Evolutionary conservation across 2,329 filamentous ascomycete genomes (phyloP).

Genomic region (Didymella lethalis): DNA sequence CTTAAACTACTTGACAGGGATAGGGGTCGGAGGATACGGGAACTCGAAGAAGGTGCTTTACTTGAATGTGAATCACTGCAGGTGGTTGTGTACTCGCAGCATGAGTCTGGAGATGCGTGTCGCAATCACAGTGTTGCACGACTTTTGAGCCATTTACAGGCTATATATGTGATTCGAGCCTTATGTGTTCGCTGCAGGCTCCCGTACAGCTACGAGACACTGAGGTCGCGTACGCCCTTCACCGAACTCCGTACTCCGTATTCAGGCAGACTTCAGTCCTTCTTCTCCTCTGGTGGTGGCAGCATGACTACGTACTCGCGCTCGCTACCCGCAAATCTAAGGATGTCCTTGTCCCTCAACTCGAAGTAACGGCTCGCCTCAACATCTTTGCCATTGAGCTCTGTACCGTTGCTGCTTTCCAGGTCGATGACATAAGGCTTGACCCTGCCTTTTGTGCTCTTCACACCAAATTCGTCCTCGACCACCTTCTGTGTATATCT

Average conservation of each 20-base stretch:
- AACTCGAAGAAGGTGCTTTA: background rate
- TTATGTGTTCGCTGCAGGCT: slow-evolving; percentile 2
- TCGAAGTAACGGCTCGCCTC: slow-evolving; percentile 84
- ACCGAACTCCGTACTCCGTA: background rate
- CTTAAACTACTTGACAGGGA: slow-evolving; percentile 25
- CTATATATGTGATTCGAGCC: background rate
- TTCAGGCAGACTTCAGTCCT: background rate
- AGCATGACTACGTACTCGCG: slow-evolving; percentile 97
- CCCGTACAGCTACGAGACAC: background rate
- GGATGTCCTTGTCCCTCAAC: slow-evolving; percentile 84
- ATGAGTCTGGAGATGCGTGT: background rate
- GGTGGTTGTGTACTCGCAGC: no score
- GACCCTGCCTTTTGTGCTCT: slow-evolving; percentile 54
- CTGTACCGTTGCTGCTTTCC: slow-evolving; percentile 90
- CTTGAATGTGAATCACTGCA: background rate
- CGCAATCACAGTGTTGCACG: background rate
- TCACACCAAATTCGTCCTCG: slow-evolving; percentile 78
- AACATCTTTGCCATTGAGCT: slow-evolving; percentile 76
- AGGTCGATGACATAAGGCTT: slow-evolving; percentile 90
- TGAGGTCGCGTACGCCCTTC: background rate
- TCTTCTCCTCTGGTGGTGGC: slow-evolving; percentile 50
- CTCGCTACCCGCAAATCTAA: slow-evolving; percentile 86
- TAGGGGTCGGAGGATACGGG: background rate
- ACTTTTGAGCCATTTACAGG: background rate
- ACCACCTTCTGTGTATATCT: slow-evolving; percentile 82